Evolutionary conservation across 164 flowering plant species (phyloP).

Genomic region (Taxillus chinensis): DNA sequence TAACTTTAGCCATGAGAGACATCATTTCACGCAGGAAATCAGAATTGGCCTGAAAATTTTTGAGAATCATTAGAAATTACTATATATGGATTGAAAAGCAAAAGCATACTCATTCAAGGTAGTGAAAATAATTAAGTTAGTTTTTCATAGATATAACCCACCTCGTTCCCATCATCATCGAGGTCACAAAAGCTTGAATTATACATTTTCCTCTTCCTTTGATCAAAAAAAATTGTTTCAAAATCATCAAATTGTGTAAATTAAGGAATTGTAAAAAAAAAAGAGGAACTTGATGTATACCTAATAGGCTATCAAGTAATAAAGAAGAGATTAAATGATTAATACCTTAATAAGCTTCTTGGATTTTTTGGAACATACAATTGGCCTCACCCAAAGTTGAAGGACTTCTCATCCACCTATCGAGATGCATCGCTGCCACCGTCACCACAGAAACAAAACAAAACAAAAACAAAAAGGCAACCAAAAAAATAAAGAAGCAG

Average conservation of each 20-base stretch:
- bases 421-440: slow-evolving; percentile 80
- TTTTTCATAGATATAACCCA: slow-evolving; percentile 11
- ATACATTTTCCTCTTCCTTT: slow-evolving; percentile 51
- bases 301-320: too few relatives aligned
- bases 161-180: slow-evolving; percentile 57
- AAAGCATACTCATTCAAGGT: neutral
- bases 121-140: too few relatives aligned
- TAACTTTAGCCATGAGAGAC: slow-evolving; percentile 33
- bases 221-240: slow-evolving; percentile 57
- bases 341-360: slow-evolving; percentile 80
- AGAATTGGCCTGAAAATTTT: slow-evolving; percentile 38
- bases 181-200: slow-evolving; percentile 60
- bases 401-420: slow-evolving; percentile 52
- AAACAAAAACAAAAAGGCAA: neutral
- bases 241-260: too few relatives aligned
- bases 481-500: too few relatives aligned
- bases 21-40: slow-evolving; percentile 54
- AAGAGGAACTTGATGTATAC: neutral
- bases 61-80: neutral
- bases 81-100: neutral
- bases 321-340: too few relatives aligned
- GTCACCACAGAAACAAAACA: neutral
- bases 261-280: neutral
- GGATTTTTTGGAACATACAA: slow-evolving; percentile 70
- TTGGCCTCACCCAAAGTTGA: slow-evolving; percentile 52